These are phyloP conservation scores for Cryptococcus sp. DNA, from an alignment of 1,284 basidiomycete genomes.

Conservation along the genomic window DNA sequence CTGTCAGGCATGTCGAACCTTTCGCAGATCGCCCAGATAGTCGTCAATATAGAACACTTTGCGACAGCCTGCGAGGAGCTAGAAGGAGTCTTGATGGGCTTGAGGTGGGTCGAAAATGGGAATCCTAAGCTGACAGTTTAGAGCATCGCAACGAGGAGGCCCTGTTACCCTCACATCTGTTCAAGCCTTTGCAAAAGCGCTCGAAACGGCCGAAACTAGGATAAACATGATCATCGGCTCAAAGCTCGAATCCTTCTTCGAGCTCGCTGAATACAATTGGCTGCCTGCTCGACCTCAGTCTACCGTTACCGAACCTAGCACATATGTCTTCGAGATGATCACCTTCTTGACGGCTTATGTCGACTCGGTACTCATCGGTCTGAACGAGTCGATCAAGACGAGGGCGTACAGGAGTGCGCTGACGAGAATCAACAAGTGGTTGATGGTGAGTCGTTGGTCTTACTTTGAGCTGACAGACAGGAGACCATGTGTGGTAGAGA, in stretches of 20 bases:
- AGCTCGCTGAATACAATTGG: conserved; percentile 92
- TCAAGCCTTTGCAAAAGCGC: conserved; percentile 59
- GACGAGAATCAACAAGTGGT: conserved; percentile 72
- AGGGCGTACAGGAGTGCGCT: conserved; percentile 82
- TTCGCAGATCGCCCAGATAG: conserved; percentile 91
- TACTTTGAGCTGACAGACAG: conserved; percentile 17
- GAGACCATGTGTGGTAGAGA: conserved; percentile 48
- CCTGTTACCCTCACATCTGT: conserved; percentile 50
- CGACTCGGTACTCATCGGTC: conserved; percentile 78
- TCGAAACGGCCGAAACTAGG: conserved; percentile 65
- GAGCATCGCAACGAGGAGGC: conserved; percentile 76
- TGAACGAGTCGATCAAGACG: conserved; percentile 70
- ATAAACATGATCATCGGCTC: conserved; percentile 79
- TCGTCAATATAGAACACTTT: conserved; percentile 91
- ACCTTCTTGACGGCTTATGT: conserved; percentile 96
- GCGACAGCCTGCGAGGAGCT: conserved; percentile 78
- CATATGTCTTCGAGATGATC: conserved; percentile 87
- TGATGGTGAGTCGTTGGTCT: conserved; percentile 57
- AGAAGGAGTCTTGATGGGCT: conserved; percentile 74
- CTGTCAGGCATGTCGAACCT: conserved; percentile 68
- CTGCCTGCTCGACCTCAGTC: conserved; percentile 52
- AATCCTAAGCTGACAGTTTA: conserved; percentile 28
- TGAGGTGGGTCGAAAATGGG: conserved; percentile 50
- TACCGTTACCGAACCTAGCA: conserved; percentile 66
- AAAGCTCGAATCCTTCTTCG: conserved; percentile 96